Evolutionary conservation across 257 asterid genomes (phyloP).

Genomic region (Penstemon davidsonii): DNA sequence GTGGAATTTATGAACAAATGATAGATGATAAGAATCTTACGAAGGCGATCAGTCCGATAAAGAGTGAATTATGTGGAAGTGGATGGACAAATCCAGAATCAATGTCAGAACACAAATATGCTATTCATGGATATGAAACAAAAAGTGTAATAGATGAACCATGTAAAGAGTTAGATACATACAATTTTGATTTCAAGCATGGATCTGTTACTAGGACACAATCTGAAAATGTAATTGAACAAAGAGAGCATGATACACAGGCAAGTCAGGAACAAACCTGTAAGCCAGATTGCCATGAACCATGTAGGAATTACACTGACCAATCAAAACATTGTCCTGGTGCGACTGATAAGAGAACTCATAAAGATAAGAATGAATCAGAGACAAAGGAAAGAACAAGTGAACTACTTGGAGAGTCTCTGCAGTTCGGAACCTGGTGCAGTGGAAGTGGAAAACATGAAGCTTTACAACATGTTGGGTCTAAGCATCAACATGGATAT

Average conservation of each 20-base stretch:
- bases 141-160: conserved; percentile 32
- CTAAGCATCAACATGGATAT: conserved; percentile 29
- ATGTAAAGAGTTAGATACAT: conserved; percentile 26
- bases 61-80: conserved; percentile 34
- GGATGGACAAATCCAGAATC: conserved; percentile 33
- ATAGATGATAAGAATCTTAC: conserved; percentile 24
- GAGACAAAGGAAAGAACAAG: conserved; percentile 29
- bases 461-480: conserved; percentile 30
- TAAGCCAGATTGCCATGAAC: conserved; percentile 35
- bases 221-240: conserved; percentile 27
- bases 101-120: conserved; percentile 26
- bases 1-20: conserved; percentile 28
- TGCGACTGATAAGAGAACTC: conserved; percentile 33
- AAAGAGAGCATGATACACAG: conserved; percentile 30
- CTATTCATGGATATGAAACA: conserved; percentile 31
- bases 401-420: conserved; percentile 33
- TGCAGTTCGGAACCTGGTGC: conserved; percentile 28
- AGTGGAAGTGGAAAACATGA: conserved; percentile 22
- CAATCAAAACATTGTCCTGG: conserved; percentile 29
- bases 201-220: conserved; percentile 30
- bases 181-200: conserved; percentile 29
- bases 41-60: conserved; percentile 23
- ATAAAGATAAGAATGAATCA: conserved; percentile 27
- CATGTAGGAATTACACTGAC: conserved; percentile 33
- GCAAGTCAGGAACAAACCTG: conserved; percentile 25